Evolutionary conservation across 2,329 filamentous ascomycete genomes (phyloP).

Genomic region (Mollisiaceae sp.): DNA sequence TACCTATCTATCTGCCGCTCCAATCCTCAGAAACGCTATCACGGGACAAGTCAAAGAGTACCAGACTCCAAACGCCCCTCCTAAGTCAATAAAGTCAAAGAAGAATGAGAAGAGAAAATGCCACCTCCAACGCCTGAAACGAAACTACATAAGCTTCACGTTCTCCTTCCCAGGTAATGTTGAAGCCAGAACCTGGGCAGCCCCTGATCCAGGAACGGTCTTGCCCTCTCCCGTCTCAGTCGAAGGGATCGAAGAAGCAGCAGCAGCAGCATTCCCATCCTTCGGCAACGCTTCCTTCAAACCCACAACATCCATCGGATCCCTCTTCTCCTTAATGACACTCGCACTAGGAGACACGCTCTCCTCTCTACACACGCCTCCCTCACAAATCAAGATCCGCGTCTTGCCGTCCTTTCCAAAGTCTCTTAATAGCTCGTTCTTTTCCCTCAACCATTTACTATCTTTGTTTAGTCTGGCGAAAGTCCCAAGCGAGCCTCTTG

Average conservation of each 20-base stretch:
- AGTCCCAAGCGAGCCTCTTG: conserved; percentile 37
- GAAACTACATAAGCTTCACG: not conserved
- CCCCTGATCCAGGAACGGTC: not conserved
- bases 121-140: not conserved
- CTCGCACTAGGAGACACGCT: not conserved
- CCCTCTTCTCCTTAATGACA: conserved; percentile 1
- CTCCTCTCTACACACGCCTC: conserved; percentile 50
- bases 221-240: not conserved
- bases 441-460: conserved; percentile 53
- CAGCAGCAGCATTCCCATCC: not conserved
- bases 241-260: not conserved
- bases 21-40: too few species aligned
- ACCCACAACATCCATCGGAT: not conserved
- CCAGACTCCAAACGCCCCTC: conserved; percentile 2
- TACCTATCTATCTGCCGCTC: too few species aligned
- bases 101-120: not conserved
- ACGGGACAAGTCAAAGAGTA: not conserved
- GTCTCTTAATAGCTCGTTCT: conserved; percentile 50
- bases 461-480: conserved; percentile 35
- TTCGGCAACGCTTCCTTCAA: not conserved
- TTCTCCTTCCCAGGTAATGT: not conserved
- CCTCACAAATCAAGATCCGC: conserved; percentile 54
- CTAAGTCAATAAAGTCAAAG: not conserved
- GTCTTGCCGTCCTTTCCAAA: conserved; percentile 44
- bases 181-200: not conserved